Evolutionary conservation across 1,139 yeast genomes (phyloP), one percentile per base, ranked within the genome.

Genomic region (Fermentozyma sake): DNA sequence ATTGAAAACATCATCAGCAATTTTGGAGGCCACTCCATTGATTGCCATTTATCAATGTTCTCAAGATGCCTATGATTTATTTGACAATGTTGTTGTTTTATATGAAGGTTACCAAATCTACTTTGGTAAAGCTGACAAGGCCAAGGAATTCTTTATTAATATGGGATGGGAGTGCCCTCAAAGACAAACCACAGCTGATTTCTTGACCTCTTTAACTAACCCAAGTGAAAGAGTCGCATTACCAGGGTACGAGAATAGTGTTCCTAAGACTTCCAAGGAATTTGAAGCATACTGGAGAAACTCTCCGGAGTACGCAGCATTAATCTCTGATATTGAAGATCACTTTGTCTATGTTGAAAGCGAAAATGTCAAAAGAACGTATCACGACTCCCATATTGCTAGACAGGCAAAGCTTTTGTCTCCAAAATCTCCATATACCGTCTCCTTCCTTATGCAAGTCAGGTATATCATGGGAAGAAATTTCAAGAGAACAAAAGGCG

Each of bases 181-280:
- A 27, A 64, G 79, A 54, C 78, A 72, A 49, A 67, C 72, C 13
- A 70, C 77, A n/a, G 76, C 79, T 11, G 79, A 73, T 43, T 73
- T 57, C 45, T 53, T 73, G 49, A 77, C 79, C 21, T 77, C 79
- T 1, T 48, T 76, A 31, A 76, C 82, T 12, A 75, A 73, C 46
- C 76, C 76, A 9, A 52, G 60, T 5, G 72, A 65, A 41, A 61
- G 79, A 48, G 33, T 52, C n/a, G 53, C 65, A 8, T 56, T 55
- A 37, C 48, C 57, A 5, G 82, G 82, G 2, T 70, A 38, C 39
- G 93, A 82, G 47, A 42, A 60, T 30, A 63, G 55, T 33, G 87
- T 79, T 16, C 95, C 95, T 18, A 60, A 70, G 35, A 76, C 84
- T 4, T 72, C 89, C 1, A 66, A 61, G 26, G 93, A 84, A 44